phyloP scores from a whole-genome alignment of 345 rosid species.

The Aquilaria yunnanensis region DNA sequence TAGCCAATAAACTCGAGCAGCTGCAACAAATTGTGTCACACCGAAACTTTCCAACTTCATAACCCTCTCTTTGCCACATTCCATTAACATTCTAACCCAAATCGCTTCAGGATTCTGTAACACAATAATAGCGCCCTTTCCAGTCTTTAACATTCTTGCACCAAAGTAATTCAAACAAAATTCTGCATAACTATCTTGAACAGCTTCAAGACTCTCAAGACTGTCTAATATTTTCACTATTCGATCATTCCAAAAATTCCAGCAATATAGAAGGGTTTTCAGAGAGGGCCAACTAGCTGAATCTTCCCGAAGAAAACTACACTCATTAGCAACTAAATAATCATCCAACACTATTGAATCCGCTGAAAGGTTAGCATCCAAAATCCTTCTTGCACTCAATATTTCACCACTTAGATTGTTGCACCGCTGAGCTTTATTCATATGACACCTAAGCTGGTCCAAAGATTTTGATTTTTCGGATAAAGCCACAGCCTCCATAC shows the following conservation, averaged over 20 bases:
- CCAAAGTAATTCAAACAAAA: conserved; percentile 48
- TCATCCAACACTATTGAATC: conserved; percentile 20
- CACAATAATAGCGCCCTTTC: conserved; percentile 14
- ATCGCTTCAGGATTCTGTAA: conserved; percentile 26
- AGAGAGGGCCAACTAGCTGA: conserved; percentile 13
- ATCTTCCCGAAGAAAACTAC: conserved; percentile 7
- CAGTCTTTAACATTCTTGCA: conserved; percentile 19
- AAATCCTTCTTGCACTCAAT: conserved; percentile 30
- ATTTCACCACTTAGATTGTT: conserved; percentile 29
- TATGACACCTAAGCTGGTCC: conserved; percentile 18
- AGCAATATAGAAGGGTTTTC: conserved; percentile 32
- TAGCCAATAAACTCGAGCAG: conserved; percentile 31
- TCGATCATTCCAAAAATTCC: conserved; percentile 38
- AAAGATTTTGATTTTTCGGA: conserved; percentile 13
- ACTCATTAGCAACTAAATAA: conserved; percentile 18
- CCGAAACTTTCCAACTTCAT: conserved; percentile 16
- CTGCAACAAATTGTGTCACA: conserved; percentile 22
- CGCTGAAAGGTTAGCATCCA: conserved; percentile 20
- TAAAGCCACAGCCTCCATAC: conserved; percentile 23
- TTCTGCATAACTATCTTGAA: conserved; percentile 13
- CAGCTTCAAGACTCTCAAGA: conserved; percentile 5
- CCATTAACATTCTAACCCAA: conserved; percentile 24
- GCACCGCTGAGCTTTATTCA: conserved; percentile 21
- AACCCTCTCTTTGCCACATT: neutral
- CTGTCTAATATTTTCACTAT: conserved; percentile 19